A percentile compares a stretch with the other conserved stretches of the same genome.
phyloP scores from a whole-genome alignment of 345 rosid genomes.

The Euphorbia pulcherrima region DNA sequence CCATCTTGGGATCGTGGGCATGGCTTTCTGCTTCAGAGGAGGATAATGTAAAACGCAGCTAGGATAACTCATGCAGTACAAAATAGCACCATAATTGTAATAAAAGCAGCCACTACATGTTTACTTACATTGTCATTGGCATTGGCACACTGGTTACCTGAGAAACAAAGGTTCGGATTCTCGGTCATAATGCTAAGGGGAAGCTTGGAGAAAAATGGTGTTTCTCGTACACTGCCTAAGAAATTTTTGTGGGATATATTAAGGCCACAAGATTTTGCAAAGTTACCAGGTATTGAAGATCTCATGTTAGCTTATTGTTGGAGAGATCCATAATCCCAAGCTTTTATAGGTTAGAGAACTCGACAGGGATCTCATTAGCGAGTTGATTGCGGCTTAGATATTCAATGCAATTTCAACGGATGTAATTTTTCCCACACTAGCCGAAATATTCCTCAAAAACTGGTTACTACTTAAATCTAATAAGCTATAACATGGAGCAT shows the following conservation, averaged over 20 bases:
- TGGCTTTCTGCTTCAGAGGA: constrained; percentile 37
- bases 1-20: constrained; percentile 30
- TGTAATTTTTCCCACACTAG: constrained; percentile 59
- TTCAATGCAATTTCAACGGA: constrained; percentile 66
- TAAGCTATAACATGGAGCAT: constrained; percentile 62
- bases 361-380: no score
- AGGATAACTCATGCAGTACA: constrained; percentile 57
- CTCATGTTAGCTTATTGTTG: no score
- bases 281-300: no score
- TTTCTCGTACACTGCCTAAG: constrained; percentile 72
- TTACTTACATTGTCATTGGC: constrained; percentile 7
- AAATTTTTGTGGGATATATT: no score
- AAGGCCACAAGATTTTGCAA: no score
- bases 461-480: constrained; percentile 66
- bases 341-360: no score
- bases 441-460: constrained; percentile 58
- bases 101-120: constrained; percentile 39
- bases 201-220: constrained; percentile 70
- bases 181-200: constrained; percentile 64
- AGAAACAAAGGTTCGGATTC: constrained; percentile 59
- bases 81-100: constrained; percentile 57
- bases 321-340: no score
- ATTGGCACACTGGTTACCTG: constrained; percentile 42
- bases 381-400: no score
- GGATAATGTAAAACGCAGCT: constrained; percentile 68